Percentiles rank a stretch among this genome's conserved stretches.
phyloP scores from a whole-genome alignment of 2,329 filamentous ascomycete genomes.

The Aspergillus sp. region DNA sequence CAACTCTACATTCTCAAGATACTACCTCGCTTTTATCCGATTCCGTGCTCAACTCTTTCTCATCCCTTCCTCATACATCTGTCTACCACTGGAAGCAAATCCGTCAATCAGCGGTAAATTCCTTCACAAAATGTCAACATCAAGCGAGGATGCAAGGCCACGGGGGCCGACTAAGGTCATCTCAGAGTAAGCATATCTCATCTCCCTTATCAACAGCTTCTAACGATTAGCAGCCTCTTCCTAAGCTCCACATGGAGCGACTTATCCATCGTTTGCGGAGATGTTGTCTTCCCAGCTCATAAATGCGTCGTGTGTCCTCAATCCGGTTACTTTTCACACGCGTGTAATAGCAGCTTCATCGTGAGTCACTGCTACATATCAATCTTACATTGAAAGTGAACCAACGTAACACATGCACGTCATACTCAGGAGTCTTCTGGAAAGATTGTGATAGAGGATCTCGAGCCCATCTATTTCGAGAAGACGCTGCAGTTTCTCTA shows the following conservation, averaged over 20 bases:
- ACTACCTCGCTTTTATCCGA: too few species aligned
- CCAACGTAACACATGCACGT: background rate
- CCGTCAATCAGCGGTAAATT: too few species aligned
- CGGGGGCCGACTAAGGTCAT: background rate
- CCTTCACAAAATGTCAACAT: too few species aligned
- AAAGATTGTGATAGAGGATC: background rate
- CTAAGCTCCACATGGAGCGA: background rate
- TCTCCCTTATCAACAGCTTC: background rate
- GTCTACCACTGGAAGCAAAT: too few species aligned
- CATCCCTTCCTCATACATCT: too few species aligned
- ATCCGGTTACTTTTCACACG: constrained; percentile 3
- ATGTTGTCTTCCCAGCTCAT: constrained; percentile 1
- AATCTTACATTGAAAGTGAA: background rate
- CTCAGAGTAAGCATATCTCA: background rate
- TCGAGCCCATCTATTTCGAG: background rate
- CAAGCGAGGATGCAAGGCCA: background rate
- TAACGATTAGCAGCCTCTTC: background rate
- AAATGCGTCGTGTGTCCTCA: constrained; percentile 1
- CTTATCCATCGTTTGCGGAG: background rate
- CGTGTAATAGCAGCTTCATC: background rate
- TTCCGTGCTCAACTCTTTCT: too few species aligned
- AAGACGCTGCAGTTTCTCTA: background rate
- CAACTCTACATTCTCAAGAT: too few species aligned
- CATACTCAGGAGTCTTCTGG: background rate
- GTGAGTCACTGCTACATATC: background rate